phyloP scores from a whole-genome alignment of 1,284 basidiomycete genomes.

The Leucoagaricus sp. region DNA sequence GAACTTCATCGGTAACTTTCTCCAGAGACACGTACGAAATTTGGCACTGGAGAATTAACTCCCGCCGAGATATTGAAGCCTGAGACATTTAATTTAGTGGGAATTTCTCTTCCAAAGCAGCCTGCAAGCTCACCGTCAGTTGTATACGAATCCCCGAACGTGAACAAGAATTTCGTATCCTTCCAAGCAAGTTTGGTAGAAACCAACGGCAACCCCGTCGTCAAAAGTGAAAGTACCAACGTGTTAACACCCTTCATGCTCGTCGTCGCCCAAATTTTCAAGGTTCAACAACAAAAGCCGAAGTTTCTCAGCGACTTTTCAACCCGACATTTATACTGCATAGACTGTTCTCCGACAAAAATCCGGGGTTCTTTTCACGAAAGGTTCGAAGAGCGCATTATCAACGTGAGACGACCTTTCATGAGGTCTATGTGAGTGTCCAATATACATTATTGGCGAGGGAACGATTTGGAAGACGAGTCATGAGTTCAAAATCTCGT shows the following conservation, averaged over 20 bases:
- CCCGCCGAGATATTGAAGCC: slow-evolving; percentile 64
- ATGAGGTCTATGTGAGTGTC: background rate
- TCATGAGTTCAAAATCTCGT: background rate
- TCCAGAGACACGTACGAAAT: slow-evolving; percentile 42
- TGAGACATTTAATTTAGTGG: slow-evolving; percentile 18
- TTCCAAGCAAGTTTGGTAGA: slow-evolving; percentile 41
- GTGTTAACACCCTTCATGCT: slow-evolving; percentile 4
- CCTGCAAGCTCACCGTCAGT: slow-evolving; percentile 32
- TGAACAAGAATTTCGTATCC: slow-evolving; percentile 48
- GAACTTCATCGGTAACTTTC: slow-evolving; percentile 5
- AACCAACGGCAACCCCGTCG: slow-evolving; percentile 9
- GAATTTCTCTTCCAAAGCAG: background rate
- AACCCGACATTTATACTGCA: background rate
- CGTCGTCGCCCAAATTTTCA: too few relatives aligned
- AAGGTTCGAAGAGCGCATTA: too few relatives aligned
- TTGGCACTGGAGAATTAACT: slow-evolving; percentile 52
- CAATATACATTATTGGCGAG: background rate
- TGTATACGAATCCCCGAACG: slow-evolving; percentile 58
- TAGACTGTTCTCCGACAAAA: background rate
- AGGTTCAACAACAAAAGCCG: too few relatives aligned
- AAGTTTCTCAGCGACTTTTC: background rate
- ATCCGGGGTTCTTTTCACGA: background rate
- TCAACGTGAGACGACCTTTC: too few relatives aligned
- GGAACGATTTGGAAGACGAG: background rate
- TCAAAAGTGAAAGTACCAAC: slow-evolving; percentile 11